A percentile compares a stretch with the other conserved stretches of the same genome.
Evolutionary conservation across 1,284 basidiomycete species (phyloP).

Genomic region (Leccinum solheimii): DNA sequence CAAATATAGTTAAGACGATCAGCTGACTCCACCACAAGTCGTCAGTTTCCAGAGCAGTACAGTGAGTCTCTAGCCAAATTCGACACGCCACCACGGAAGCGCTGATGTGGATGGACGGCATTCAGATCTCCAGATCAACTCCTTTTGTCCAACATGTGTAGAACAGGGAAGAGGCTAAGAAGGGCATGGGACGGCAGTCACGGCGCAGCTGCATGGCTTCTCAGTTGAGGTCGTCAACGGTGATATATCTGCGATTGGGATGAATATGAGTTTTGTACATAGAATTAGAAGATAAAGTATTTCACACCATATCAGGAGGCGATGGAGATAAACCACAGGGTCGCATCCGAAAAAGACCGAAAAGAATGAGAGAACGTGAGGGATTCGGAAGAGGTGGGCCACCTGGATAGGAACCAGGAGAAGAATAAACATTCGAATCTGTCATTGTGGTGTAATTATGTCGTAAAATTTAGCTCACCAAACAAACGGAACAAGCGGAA

Average conservation of each 20-base stretch:
- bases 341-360: background rate
- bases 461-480: conserved; percentile 35
- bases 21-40: conserved; percentile 43
- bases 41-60: conserved; percentile 67
- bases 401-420: conserved; percentile 11
- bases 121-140: conserved; percentile 46
- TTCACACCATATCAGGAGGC: conserved; percentile 1
- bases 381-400: conserved; percentile 1
- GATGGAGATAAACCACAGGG: conserved; percentile 1
- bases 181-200: conserved; percentile 3
- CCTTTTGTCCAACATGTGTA: conserved; percentile 43
- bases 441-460: conserved; percentile 34
- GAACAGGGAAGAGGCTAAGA: conserved; percentile 16
- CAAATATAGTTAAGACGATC: conserved; percentile 10
- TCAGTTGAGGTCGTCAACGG: conserved; percentile 27
- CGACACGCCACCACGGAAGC: conserved; percentile 5
- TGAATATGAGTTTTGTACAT: conserved; percentile 14
- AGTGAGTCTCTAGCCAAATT: conserved; percentile 38
- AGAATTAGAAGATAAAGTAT: background rate
- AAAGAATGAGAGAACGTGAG: conserved; percentile 8
- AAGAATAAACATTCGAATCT: conserved; percentile 15
- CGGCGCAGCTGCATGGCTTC: conserved; percentile 8
- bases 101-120: conserved; percentile 15
- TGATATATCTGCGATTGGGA: conserved; percentile 13
- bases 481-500: conserved; percentile 22